These are phyloP conservation scores for Phytophthora litchii DNA, from an alignment of 352 stramenopile species.

Conservation along the genomic window DNA sequence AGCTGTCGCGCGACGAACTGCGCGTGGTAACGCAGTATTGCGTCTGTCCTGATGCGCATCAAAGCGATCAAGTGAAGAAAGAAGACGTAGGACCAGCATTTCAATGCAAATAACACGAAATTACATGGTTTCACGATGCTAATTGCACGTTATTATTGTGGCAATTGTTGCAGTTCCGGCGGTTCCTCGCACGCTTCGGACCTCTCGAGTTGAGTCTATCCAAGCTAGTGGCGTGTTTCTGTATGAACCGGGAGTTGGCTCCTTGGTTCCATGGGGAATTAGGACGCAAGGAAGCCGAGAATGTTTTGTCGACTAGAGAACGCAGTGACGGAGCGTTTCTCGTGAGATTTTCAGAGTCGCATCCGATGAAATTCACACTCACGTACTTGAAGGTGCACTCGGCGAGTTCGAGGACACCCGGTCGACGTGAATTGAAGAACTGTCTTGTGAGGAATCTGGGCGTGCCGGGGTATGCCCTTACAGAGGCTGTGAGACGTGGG, in stretches of 20 bases:
- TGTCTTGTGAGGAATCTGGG: constrained; percentile 73
- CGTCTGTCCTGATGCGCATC: constrained; percentile 48
- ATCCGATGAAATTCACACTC: constrained; percentile 77
- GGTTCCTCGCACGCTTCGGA: constrained; percentile 76
- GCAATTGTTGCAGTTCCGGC: constrained; percentile 45
- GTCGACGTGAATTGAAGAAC: constrained; percentile 69
- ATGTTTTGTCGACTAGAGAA: constrained; percentile 32
- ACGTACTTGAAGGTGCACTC: constrained; percentile 80
- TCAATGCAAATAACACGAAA: background rate
- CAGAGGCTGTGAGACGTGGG: constrained; percentile 40
- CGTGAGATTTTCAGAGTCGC: constrained; percentile 80
- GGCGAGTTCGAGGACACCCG: constrained; percentile 29
- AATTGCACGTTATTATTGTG: constrained; percentile 8
- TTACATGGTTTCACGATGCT: background rate
- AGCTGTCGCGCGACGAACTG: constrained; percentile 67
- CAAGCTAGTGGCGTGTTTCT: constrained; percentile 72
- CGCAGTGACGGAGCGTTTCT: constrained; percentile 72
- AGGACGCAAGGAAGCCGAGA: constrained; percentile 53
- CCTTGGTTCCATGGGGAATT: constrained; percentile 80
- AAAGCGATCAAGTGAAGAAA: constrained; percentile 48
- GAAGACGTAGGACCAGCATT: constrained; percentile 39
- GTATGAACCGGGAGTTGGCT: constrained; percentile 59
- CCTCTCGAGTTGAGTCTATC: constrained; percentile 58
- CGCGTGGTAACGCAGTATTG: constrained; percentile 60
- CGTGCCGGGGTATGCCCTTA: constrained; percentile 51